Evolutionary conservation across 768 basidiomycete genomes (phyloP), one percentile per base, ranked within the genome.

Genomic region (Goffeauzyma gilvescens): DNA sequence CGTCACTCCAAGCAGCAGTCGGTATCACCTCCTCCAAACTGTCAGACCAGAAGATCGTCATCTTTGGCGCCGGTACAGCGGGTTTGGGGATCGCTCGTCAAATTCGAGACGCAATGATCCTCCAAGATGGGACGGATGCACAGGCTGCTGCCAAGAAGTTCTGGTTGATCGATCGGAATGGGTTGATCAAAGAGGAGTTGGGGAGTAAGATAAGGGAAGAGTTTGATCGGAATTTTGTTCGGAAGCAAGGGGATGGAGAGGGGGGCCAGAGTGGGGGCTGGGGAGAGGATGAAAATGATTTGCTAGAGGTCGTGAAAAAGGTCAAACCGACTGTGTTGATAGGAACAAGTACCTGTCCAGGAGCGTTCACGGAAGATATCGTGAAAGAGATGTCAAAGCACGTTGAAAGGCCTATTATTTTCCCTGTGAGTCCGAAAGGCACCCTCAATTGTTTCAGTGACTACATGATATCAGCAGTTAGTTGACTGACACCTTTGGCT

Each of bases 301-400:
- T 89, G 40, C 59, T 79, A 42, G 76, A 83, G 22, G 76, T 79
- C 5, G 72, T 86, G 48, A 72, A 72, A 63, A 67, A 69, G 43
- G 72, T 80, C n/a, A 75, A 75, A 55, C 83, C 84, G 18, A 89
- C 84, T 1, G 74, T 85, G 5, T 59, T 89, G 32, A 80, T 89
- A 50, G 85, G 85, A 18, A 80, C 78, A 48, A 83, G 80, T 41
- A 86, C 84, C 1, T 69, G 73, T 37, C 68, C 72, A 7, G 76
- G 81, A 2, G 78, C 76, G 17, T 89, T 62, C 51, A 45, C 49
- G 15, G 60, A 62, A 44, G 51, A 57, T 33, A 47, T 66, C 41
- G 42, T 65, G 36, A 45, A 47, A 36, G 65, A 66, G 52, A 67
- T 86, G 81, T 51, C 53, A 36, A 72, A 71, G 47, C 68, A 72